Evolutionary conservation across 2,329 filamentous ascomycete species (phyloP).

Genomic region (Lecanosticta acicola): DNA sequence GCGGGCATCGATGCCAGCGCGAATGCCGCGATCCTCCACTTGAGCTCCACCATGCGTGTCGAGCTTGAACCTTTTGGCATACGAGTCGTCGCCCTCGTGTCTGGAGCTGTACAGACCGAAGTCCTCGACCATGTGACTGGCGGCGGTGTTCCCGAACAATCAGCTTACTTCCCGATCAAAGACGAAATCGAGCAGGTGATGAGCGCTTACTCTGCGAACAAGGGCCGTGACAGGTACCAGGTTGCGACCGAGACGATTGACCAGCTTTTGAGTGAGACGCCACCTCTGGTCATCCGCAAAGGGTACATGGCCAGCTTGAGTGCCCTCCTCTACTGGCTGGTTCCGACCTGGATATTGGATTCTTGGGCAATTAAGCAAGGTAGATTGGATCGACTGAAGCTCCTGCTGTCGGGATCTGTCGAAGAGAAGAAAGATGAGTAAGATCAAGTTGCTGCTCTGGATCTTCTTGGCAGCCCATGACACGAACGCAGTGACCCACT

Average conservation of each 20-base stretch:
- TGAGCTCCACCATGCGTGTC: constrained; percentile 24
- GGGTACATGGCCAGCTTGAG: constrained; percentile 13
- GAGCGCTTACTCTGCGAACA: constrained; percentile 4
- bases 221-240: constrained; percentile 11
- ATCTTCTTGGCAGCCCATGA: no score
- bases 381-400: constrained; percentile 8
- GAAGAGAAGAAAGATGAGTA: constrained; percentile 2
- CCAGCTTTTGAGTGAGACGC: constrained; percentile 8
- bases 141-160: constrained; percentile 41
- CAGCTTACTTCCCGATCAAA: constrained; percentile 47
- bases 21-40: constrained; percentile 22
- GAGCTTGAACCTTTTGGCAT: constrained; percentile 29
- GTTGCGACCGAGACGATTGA: constrained; percentile 13
- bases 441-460: neutral
- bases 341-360: constrained; percentile 15
- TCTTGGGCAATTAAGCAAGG: constrained; percentile 5
- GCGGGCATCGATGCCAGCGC: constrained; percentile 33
- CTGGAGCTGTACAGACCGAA: constrained; percentile 12
- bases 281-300: constrained; percentile 8
- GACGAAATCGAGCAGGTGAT: constrained; percentile 29
- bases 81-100: constrained; percentile 23
- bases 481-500: no score
- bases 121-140: constrained; percentile 23
- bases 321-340: constrained; percentile 12
- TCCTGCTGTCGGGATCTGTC: neutral